Evolutionary conservation across 129 eudicot species (phyloP).

Genomic region (Lactuca saligna): DNA sequence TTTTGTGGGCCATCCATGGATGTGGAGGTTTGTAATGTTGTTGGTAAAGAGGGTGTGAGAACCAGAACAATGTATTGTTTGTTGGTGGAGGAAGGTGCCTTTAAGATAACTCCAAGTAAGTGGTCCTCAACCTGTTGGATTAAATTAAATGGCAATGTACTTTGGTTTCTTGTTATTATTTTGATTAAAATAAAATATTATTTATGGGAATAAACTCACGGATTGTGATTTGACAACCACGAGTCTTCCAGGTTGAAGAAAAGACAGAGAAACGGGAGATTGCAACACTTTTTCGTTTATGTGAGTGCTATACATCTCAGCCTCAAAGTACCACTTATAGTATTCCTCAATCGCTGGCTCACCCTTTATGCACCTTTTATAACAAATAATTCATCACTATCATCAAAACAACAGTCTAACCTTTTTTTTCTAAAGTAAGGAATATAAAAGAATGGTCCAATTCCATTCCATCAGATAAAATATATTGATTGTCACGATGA

Average conservation of each 20-base stretch:
- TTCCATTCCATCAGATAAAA: neutral
- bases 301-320: constrained; percentile 61
- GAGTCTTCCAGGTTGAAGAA: constrained; percentile 78
- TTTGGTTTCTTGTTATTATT: too few species aligned
- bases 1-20: constrained; percentile 31
- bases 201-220: constrained; percentile 56
- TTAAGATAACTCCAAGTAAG: constrained; percentile 85
- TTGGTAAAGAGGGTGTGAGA: constrained; percentile 72
- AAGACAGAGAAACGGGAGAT: constrained; percentile 57
- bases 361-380: constrained; percentile 87
- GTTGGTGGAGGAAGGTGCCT: constrained; percentile 60
- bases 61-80: constrained; percentile 80
- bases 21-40: constrained; percentile 35
- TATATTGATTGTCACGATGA: neutral
- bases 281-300: constrained; percentile 72
- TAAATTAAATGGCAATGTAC: too few species aligned
- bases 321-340: constrained; percentile 73
- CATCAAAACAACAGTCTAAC: too few species aligned
- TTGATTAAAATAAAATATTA: too few species aligned
- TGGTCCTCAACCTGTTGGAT: constrained; percentile 76
- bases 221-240: constrained; percentile 86
- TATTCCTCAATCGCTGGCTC: constrained; percentile 98
- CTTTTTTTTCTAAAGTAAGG: too few species aligned
- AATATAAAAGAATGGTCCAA: too few species aligned
- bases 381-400: constrained; percentile 14